Percentiles rank a stretch among this genome's conserved stretches.
Conservation (phyloP, 2,329 filamentous ascomycete genomes). For the Fusarium azukiicola region DNA sequence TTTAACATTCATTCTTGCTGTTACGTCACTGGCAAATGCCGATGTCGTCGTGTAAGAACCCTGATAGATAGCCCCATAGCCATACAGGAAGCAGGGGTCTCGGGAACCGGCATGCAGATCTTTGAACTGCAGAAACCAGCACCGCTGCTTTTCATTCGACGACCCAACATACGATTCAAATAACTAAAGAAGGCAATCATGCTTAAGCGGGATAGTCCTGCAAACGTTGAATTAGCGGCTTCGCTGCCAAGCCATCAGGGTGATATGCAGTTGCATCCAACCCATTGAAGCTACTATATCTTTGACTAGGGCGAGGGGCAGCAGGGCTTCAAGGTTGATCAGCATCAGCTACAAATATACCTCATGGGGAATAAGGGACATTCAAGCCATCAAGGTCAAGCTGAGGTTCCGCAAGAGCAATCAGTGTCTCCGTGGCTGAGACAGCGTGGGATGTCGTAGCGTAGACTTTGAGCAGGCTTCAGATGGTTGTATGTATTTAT, state of each 20-base stretch:
- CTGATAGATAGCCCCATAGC: neutral
- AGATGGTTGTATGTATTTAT: neutral
- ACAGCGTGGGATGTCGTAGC: neutral
- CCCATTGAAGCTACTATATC: neutral
- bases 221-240: neutral
- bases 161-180: no score
- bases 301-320: neutral
- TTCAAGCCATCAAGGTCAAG: slow-evolving; percentile 16
- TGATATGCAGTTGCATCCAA: slow-evolving; percentile 4
- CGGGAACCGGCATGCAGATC: neutral
- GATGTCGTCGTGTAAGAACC: neutral
- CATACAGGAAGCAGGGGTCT: neutral
- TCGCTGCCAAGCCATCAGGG: slow-evolving; percentile 9
- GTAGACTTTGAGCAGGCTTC: neutral
- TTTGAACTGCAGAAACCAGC: neutral
- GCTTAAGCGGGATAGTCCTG: neutral
- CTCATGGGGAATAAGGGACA: no score
- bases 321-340: neutral
- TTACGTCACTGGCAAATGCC: neutral
- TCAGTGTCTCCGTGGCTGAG: neutral
- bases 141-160: neutral
- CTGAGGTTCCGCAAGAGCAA: neutral
- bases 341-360: neutral
- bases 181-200: neutral
- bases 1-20: neutral